Base-by-base conservation (phyloP, 805 yeast species). In the Kockiozyma suomiensis region DNA sequence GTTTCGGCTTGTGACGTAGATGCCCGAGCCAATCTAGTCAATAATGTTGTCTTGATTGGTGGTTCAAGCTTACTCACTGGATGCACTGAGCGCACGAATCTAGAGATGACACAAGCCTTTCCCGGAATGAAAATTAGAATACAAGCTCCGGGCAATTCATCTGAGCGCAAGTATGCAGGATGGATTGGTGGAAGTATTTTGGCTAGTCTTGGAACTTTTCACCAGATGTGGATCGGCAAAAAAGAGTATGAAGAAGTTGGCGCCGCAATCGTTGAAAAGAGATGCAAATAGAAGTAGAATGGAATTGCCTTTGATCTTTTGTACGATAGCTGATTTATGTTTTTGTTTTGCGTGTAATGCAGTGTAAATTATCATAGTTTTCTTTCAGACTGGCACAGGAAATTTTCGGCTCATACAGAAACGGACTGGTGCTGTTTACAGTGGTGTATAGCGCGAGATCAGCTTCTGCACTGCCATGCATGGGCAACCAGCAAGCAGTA, bases 111-210 rank as follows among this genome's bases (percentile, higher is more conserved):
- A 51, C 78, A 80, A 60, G 74, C 78, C 62, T 81, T 85, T 68
- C 86, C 87, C 5, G 80, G 79, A 72, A 80, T 72, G 70, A 74
- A 71, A 54, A 75, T 76, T 62, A 72, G 76, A 58, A 76, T 79
- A 21, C 76, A 73, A 35, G 67, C 73, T 47, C 75, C 80, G 37
- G 77, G 76, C 12, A 77, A 74, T 55, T 66, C 76, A 5, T 70
- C 74, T 68, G 90, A 86, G 61, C 79, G 85, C 62, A 82, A 79
- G 63, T 81, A 78, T 64, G 82, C 86, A 51, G 77, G 81, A 25
- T 86, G 91, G 91, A 74, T 85, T 32, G 91, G 91, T n/a, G 90
- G 90, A 0, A 81, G 85, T 58, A 84, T 85, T 63, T 78, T 86
- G 66, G 84, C 87, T 13, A 79, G 82, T 46, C 79, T 84, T 78